Conservation (phyloP, 805 yeast species). For the Candida golubevii region DNA sequence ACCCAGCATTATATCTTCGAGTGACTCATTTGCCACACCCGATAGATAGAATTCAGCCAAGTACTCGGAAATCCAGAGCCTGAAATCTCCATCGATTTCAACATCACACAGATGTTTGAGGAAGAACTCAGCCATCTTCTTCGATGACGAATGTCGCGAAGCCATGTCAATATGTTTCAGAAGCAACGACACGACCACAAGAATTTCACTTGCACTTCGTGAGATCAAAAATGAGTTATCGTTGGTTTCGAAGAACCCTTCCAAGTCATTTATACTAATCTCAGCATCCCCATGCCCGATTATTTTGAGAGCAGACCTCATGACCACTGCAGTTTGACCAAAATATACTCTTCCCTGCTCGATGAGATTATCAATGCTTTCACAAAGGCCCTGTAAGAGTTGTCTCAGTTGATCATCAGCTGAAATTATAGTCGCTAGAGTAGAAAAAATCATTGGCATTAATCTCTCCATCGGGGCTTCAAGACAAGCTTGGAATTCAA, state of each 20-base stretch:
- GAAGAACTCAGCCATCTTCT: conserved; percentile 1
- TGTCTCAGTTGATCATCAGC: background rate
- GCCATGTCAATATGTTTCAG: background rate
- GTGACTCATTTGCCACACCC: conserved; percentile 4
- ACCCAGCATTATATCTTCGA: background rate
- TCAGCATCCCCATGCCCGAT: no score
- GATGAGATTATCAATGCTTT: background rate
- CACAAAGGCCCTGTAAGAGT: background rate
- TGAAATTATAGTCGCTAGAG: conserved; percentile 6
- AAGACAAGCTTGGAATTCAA: conserved; percentile 4
- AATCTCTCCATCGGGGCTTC: background rate
- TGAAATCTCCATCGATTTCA: background rate
- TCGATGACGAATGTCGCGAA: background rate
- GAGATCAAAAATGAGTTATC: background rate
- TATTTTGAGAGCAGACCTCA: no score
- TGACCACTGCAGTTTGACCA: background rate
- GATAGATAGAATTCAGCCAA: conserved; percentile 12
- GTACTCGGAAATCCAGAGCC: conserved; percentile 12
- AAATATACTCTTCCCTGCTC: no score
- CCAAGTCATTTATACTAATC: background rate
- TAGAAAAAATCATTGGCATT: conserved; percentile 1
- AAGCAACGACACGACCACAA: conserved; percentile 1
- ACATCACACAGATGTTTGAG: background rate
- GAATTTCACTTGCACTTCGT: background rate
- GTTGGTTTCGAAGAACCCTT: conserved; percentile 2